phyloP scores from a whole-genome alignment of 192 early-diverging fungal genomes.

The Umbelopsis ramanniana region DNA sequence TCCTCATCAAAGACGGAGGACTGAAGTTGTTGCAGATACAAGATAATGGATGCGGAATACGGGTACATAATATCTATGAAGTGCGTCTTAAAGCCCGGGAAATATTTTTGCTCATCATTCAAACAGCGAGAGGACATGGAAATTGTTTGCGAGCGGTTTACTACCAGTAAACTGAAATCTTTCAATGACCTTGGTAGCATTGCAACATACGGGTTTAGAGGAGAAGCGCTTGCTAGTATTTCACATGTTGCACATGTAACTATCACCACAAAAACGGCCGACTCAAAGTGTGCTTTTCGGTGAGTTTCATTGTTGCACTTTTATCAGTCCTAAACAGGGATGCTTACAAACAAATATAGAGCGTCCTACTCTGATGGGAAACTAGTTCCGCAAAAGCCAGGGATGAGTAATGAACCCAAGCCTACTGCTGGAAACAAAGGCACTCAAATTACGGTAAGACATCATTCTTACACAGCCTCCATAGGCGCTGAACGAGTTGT shows the following conservation, averaged over 20 bases:
- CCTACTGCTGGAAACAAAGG: slow-evolving; percentile 96
- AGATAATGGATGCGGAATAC: slow-evolving; percentile 95
- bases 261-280: slow-evolving; percentile 78
- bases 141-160: slow-evolving; percentile 94
- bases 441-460: slow-evolving; percentile 83
- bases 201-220: slow-evolving; percentile 94
- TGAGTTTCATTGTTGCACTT: slow-evolving; percentile 26
- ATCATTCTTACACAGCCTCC: neutral
- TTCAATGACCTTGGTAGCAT: slow-evolving; percentile 89
- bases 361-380: slow-evolving; percentile 89
- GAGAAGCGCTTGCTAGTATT: slow-evolving; percentile 96
- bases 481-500: neutral
- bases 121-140: slow-evolving; percentile 80
- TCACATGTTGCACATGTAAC: slow-evolving; percentile 93
- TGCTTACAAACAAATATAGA: slow-evolving; percentile 38
- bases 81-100: neutral
- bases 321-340: too few relatives aligned
- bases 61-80: slow-evolving; percentile 34
- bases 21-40: slow-evolving; percentile 93
- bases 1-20: slow-evolving; percentile 89
- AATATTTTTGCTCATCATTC: neutral
- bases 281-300: slow-evolving; percentile 76
- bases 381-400: slow-evolving; percentile 76
- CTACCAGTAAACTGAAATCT: slow-evolving; percentile 86
- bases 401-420: slow-evolving; percentile 78